Conservation (phyloP, 345 rosid genomes). For the Camelina hispida region DNA sequence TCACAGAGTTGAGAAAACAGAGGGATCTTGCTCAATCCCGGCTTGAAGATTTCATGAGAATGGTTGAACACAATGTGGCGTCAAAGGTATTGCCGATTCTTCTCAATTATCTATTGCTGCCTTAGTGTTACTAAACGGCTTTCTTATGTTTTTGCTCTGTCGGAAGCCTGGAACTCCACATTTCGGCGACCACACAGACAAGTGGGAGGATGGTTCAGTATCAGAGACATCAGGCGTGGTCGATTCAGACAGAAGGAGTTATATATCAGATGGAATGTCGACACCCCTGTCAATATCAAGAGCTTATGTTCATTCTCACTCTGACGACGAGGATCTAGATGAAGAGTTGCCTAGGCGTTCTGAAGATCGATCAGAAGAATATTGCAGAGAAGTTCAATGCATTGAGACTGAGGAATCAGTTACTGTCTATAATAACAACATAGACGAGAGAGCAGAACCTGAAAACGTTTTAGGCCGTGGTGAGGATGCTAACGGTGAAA, state of each 20-base stretch:
- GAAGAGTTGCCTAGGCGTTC: conserved; percentile 48
- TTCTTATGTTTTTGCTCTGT: conserved; percentile 22
- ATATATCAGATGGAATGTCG: conserved; percentile 52
- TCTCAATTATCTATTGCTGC: not conserved
- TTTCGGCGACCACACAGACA: conserved; percentile 43
- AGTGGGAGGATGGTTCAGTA: conserved; percentile 79
- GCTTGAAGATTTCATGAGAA: conserved; percentile 69
- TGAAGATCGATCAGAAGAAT: conserved; percentile 63
- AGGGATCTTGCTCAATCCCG: conserved; percentile 88
- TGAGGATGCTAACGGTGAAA: conserved; percentile 14
- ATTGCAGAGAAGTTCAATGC: conserved; percentile 90
- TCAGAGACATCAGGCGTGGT: conserved; percentile 62
- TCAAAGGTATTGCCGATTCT: conserved; percentile 49
- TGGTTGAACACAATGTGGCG: conserved; percentile 60
- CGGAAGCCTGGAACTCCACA: conserved; percentile 43
- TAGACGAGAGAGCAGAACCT: conserved; percentile 40
- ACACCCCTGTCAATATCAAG: conserved; percentile 51
- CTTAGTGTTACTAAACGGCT: not conserved
- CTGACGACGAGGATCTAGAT: conserved; percentile 35
- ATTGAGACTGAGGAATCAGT: conserved; percentile 61
- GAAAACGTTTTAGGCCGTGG: conserved; percentile 11
- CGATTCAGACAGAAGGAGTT: conserved; percentile 52
- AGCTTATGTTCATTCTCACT: conserved; percentile 46
- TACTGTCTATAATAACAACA: conserved; percentile 44
- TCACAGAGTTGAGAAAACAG: conserved; percentile 72